Evolutionary conservation across 768 basidiomycete genomes (phyloP).

Genomic region (Suillus fuscotomentosus): DNA sequence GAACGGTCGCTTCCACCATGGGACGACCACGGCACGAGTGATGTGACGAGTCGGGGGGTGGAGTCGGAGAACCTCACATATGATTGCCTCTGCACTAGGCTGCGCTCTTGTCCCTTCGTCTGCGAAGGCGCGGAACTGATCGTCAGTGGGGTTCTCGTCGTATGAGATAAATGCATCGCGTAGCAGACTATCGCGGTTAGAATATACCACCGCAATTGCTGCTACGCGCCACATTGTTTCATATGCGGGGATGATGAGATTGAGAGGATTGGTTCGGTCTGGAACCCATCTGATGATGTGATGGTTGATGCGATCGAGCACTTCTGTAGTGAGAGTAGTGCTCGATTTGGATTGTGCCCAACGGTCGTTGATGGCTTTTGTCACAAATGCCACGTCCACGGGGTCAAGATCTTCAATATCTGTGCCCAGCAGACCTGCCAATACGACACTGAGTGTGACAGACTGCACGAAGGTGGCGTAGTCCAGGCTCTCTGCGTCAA

Average conservation of each 20-base stretch:
- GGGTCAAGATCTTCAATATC: constrained; percentile 28
- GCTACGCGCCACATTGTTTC: constrained; percentile 60
- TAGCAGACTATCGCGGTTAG: constrained; percentile 16
- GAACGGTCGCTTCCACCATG: constrained; percentile 6
- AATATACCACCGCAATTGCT: constrained; percentile 37
- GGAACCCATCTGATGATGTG: constrained; percentile 42
- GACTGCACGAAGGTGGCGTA: constrained; percentile 40
- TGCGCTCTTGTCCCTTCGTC: background rate
- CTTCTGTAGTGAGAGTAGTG: constrained; percentile 23
- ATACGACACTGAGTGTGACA: constrained; percentile 36
- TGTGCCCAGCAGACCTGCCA: constrained; percentile 37
- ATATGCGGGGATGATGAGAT: constrained; percentile 53
- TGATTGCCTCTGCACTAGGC: constrained; percentile 36
- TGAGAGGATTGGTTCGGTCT: constrained; percentile 32
- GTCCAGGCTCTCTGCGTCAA: constrained; percentile 1
- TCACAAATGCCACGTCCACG: constrained; percentile 34
- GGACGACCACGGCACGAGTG: constrained; percentile 23
- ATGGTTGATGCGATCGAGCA: constrained; percentile 26
- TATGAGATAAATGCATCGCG: constrained; percentile 28
- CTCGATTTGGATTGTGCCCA: constrained; percentile 39
- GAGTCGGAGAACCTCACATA: constrained; percentile 47
- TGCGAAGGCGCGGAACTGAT: constrained; percentile 26
- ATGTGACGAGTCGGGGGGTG: constrained; percentile 53
- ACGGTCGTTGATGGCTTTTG: constrained; percentile 37
- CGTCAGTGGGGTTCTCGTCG: constrained; percentile 25